Evolutionary conservation across 2,329 filamentous ascomycete species (phyloP), one percentile per base, ranked within the genome.

Genomic region (Cladosporium phlei): DNA sequence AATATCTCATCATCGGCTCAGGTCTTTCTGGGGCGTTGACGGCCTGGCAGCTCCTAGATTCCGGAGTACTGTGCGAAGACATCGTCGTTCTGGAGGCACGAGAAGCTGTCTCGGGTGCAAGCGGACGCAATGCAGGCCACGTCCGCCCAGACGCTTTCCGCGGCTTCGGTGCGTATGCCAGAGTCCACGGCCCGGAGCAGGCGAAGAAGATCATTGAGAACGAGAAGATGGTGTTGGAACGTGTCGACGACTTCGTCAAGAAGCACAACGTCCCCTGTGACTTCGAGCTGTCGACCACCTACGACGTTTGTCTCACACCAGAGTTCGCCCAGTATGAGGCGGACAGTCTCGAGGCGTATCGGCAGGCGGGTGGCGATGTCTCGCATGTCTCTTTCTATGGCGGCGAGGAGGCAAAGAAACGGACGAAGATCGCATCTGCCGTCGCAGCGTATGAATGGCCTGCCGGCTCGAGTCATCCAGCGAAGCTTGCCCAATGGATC

Each of bases 371-470:
- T 2, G 71, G 71, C 1, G 69, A 74, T 51, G 60, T 69, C 3
- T 69, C 66, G 5, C 67, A 71, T 46, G 62, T 73, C 42, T 63
- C 59, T 30, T 63, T 65, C 46, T 68, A 67, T 45, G 55, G 66
- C 24, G 69, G 65, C 14, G 58, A 67, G n/a, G 66, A 71, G 35
- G 70, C 70, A 3, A 55, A 54, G 37, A 34, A 35, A 6, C 63
- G 58, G 46, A 73, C 71, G 0, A 60, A 67, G 21, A 61, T 74
- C 4, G 39, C 55, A 3, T 57, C 57, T 2, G 67, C 68, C 0
- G 45, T 73, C 9, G 64, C 68, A n/a, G 73, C 72, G 6, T 76
- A 75, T 49, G 72, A 75, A 52, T 76, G 73, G 73, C 69, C 72
- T 3, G 73, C 71, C 11, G 73, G 69, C 3, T 74, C 70, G 3